These are phyloP conservation scores for Exophiala sp. DNA, from an alignment of 2,329 filamentous ascomycete species.

Conservation along the genomic window DNA sequence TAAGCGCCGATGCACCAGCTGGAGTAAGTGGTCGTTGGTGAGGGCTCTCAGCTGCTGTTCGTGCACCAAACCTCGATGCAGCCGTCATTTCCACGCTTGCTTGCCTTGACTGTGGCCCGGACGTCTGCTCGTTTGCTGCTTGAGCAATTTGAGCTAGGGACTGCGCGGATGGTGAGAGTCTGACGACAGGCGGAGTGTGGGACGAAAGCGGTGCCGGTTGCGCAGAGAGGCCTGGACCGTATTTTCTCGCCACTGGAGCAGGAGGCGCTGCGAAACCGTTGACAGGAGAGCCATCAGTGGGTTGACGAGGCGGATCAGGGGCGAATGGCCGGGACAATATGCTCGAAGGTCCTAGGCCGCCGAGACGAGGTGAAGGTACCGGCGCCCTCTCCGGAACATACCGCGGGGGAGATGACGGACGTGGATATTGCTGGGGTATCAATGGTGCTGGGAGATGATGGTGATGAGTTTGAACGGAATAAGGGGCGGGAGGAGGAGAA, in stretches of 20 bases:
- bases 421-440: slow-evolving; percentile 3
- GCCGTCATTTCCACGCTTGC: slow-evolving; percentile 17
- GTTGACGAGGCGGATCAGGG: slow-evolving; percentile 16
- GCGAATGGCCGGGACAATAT: slow-evolving; percentile 18
- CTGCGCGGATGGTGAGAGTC: slow-evolving; percentile 20
- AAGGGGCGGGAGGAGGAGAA: slow-evolving; percentile 20
- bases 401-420: slow-evolving; percentile 20
- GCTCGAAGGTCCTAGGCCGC: slow-evolving; percentile 12
- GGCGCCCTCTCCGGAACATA: slow-evolving; percentile 13
- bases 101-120: slow-evolving; percentile 17
- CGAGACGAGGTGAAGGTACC: slow-evolving; percentile 16
- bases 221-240: background rate
- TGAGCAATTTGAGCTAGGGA: slow-evolving; percentile 23
- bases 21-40: slow-evolving; percentile 22
- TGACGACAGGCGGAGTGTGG: slow-evolving; percentile 8
- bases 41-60: slow-evolving; percentile 17
- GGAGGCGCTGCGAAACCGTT: slow-evolving; percentile 20
- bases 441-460: slow-evolving; percentile 3
- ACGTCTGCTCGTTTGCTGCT: slow-evolving; percentile 14
- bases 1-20: slow-evolving; percentile 23
- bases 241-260: slow-evolving; percentile 9
- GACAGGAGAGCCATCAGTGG: slow-evolving; percentile 16
- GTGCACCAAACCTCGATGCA: slow-evolving; percentile 16
- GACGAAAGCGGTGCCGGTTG: slow-evolving; percentile 13
- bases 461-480: slow-evolving; percentile 8